A percentile compares a stretch with the other conserved stretches of the same genome.
Evolutionary conservation across 257 asterid genomes (phyloP).

Genomic region (Capsicum pubescens): DNA sequence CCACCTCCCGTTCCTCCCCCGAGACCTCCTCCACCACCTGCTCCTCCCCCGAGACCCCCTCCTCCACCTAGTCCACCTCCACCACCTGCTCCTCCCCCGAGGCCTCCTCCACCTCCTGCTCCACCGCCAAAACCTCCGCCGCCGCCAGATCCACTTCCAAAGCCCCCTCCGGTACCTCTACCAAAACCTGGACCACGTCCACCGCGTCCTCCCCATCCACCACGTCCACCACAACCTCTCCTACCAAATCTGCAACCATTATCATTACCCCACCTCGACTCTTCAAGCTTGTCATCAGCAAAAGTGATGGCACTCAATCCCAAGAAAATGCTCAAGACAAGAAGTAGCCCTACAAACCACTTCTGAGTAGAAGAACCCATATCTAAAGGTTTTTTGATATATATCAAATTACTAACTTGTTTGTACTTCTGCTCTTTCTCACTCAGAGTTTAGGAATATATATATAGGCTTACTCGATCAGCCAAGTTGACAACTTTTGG

Average conservation of each 20-base stretch:
- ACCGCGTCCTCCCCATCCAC: conserved; percentile 11
- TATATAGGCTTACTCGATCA: conserved; percentile 31
- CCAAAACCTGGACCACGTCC: conserved; percentile 34
- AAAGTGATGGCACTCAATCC: conserved; percentile 33
- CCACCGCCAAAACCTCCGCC: conserved; percentile 30
- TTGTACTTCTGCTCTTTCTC: background rate
- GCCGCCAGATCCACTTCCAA: conserved; percentile 35
- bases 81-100: conserved; percentile 28
- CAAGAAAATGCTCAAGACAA: conserved; percentile 36
- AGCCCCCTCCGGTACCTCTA: conserved; percentile 31
- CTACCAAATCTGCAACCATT: conserved; percentile 39
- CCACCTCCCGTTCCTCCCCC: conserved; percentile 11
- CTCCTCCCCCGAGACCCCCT: conserved; percentile 28
- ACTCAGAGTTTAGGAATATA: conserved; percentile 24
- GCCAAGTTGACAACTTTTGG: background rate
- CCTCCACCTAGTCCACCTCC: conserved; percentile 30
- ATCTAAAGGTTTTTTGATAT: background rate
- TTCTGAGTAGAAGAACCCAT: conserved; percentile 38
- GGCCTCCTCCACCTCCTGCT: conserved; percentile 30
- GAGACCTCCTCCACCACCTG: conserved; percentile 26
- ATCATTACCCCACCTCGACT: conserved; percentile 38
- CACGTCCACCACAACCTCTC: conserved; percentile 39
- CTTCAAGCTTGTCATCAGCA: conserved; percentile 37
- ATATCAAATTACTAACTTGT: background rate
- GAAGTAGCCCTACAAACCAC: conserved; percentile 28